phyloP scores from a whole-genome alignment of 805 yeast species.

The Trichomonascus vanleenenianus region DNA sequence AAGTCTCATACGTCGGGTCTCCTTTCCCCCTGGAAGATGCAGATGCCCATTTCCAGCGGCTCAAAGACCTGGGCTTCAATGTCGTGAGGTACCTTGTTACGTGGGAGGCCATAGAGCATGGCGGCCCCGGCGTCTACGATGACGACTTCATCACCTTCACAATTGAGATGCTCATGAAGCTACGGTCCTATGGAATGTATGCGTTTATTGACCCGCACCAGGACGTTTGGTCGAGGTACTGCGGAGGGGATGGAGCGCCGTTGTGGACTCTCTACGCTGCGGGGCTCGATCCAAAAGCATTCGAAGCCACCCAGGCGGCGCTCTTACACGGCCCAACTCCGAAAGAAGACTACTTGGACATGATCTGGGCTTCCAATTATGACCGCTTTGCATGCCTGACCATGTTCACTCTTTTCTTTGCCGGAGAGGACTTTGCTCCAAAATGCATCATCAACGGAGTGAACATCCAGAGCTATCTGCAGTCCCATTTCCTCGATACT shows the following conservation, averaged over 20 bases:
- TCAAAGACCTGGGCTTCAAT: constrained; percentile 78
- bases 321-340: constrained; percentile 50
- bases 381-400: constrained; percentile 63
- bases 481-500: constrained; percentile 51
- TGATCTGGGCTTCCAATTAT: constrained; percentile 92
- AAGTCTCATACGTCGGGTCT: constrained; percentile 72
- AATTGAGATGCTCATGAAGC: constrained; percentile 48
- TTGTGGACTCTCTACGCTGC: constrained; percentile 88
- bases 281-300: constrained; percentile 70
- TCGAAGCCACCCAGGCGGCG: constrained; percentile 66
- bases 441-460: constrained; percentile 58
- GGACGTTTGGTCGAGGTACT: constrained; percentile 85
- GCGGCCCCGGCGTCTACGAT: constrained; percentile 80
- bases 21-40: constrained; percentile 78
- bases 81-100: constrained; percentile 67
- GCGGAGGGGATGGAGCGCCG: constrained; percentile 93
- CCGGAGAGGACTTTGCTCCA: constrained; percentile 73
- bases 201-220: constrained; percentile 87
- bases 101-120: constrained; percentile 91
- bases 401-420: constrained; percentile 82
- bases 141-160: constrained; percentile 67
- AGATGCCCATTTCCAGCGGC: constrained; percentile 54
- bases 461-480: constrained; percentile 74
- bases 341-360: constrained; percentile 46
- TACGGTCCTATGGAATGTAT: constrained; percentile 56